Base-by-base conservation (phyloP, 106 monocot species). In the Dendrobium nobile region DNA sequence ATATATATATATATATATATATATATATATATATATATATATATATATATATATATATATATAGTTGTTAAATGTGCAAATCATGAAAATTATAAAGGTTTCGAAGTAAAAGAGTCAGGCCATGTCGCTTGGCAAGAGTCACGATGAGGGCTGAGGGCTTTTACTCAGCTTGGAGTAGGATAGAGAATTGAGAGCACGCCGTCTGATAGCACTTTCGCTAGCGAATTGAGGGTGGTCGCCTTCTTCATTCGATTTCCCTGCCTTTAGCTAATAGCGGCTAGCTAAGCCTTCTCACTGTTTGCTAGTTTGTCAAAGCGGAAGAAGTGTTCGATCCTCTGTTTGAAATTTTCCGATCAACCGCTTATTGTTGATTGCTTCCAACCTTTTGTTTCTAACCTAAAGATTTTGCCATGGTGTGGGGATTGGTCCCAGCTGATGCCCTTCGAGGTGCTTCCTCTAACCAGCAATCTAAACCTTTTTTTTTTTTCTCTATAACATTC, bases 331-430 rank as follows among this genome's bases (percentile, higher is more conserved):
- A 43, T 74, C 74, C 43, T 43, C 37, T 33, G 13, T 13, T 72
- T 28, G 37, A 72, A 9, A 37, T 72, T 72, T 17, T 8, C 33
- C 27, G 37, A 33, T 72, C 43, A 7, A 7, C 42, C 28, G 19
- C 19, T 43, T 74, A 20, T 74, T 74, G 43, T 76, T 27, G 76
- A 47, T 48, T 76, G 1, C 47, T 76, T 37, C 22, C 22, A 22
- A 45, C 18, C 75, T 75, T 75, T 33, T 75, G 42, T 3, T 45
- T 45, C 13, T 44, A 27, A 76, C 48, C 48, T 76, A 26, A 76
- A 11, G 61, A 9, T 67, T 24, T 24, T 18, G 55, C 2, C 73
- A 94, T 94, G 94, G 94, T 91, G 24, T 94, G 91, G 94, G 86
- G 82, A 18, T 74, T 94, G 42, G 65, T 89, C 33, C 91, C 94